Conservation (phyloP, 495 filamentous ascomycete species). For the Penicillium cosmopolitanum region DNA sequence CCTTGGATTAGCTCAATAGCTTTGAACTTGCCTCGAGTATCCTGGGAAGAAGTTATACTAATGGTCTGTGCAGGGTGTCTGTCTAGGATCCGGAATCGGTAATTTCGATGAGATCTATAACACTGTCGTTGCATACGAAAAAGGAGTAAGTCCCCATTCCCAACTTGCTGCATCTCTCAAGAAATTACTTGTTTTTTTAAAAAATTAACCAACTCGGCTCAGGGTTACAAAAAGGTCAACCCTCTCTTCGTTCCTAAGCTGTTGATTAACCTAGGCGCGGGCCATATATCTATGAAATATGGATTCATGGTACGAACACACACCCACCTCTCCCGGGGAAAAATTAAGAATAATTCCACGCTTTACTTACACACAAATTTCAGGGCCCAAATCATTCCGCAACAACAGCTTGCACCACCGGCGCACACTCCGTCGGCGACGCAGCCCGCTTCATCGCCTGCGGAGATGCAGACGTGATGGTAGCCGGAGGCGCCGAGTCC, state of each 20-base stretch:
- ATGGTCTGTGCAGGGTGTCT: constrained; percentile 64
- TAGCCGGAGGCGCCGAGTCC: constrained; percentile 90
- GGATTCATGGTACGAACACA: constrained; percentile 65
- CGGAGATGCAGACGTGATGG: constrained; percentile 92
- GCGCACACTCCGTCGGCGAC: constrained; percentile 91
- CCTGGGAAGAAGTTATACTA: background rate
- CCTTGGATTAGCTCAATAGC: background rate
- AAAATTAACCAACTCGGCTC: background rate
- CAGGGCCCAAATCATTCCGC: constrained; percentile 88
- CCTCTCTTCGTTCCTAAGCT: constrained; percentile 91
- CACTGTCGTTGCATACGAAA: constrained; percentile 75
- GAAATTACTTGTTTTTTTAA: background rate
- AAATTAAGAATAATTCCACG: background rate
- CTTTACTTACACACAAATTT: background rate
- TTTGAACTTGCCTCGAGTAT: background rate
- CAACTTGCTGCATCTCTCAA: background rate
- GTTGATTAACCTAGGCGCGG: constrained; percentile 91
- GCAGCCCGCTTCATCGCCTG: constrained; percentile 86
- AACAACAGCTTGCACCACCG: constrained; percentile 94
- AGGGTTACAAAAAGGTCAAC: constrained; percentile 91
- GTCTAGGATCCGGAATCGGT: constrained; percentile 94
- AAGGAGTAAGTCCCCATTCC: constrained; percentile 58
- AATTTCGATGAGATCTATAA: constrained; percentile 88
- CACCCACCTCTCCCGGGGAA: too few species aligned
- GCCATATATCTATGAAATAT: constrained; percentile 91